phyloP scores from a whole-genome alignment of 805 yeast genomes.

The Pichia thaimueangensis region DNA sequence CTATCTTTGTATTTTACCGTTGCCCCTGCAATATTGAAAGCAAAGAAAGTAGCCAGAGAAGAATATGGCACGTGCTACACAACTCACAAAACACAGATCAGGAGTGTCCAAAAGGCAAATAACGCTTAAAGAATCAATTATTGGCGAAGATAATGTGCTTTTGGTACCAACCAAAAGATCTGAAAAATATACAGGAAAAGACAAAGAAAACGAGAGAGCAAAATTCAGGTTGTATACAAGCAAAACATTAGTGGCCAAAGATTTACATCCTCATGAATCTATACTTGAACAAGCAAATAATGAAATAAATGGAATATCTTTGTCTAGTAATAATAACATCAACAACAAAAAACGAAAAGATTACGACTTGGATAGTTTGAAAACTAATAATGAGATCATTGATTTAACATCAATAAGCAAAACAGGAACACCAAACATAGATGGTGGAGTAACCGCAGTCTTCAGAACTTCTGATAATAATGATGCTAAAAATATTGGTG shows the following conservation, averaged over 20 bases:
- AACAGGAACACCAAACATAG: background rate
- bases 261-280: slow-evolving; percentile 5
- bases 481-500: slow-evolving; percentile 4
- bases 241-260: background rate
- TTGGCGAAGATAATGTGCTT: slow-evolving; percentile 1
- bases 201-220: background rate
- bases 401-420: background rate
- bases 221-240: background rate
- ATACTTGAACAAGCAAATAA: slow-evolving; percentile 9
- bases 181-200: background rate
- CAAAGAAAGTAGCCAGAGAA: background rate
- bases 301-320: no score
- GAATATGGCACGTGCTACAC: background rate
- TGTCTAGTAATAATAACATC: background rate
- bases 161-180: background rate
- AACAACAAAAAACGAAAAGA: slow-evolving; percentile 2
- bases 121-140: background rate
- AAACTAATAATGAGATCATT: background rate
- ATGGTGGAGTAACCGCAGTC: background rate
- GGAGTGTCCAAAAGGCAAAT: slow-evolving; percentile 1
- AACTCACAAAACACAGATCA: background rate
- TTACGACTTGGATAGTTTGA: background rate
- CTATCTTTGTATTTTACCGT: no score
- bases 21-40: background rate
- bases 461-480: background rate